These are phyloP conservation scores for Gaultheria prostrata DNA, from an alignment of 148 eudicot genomes.

Conservation along the genomic window DNA sequence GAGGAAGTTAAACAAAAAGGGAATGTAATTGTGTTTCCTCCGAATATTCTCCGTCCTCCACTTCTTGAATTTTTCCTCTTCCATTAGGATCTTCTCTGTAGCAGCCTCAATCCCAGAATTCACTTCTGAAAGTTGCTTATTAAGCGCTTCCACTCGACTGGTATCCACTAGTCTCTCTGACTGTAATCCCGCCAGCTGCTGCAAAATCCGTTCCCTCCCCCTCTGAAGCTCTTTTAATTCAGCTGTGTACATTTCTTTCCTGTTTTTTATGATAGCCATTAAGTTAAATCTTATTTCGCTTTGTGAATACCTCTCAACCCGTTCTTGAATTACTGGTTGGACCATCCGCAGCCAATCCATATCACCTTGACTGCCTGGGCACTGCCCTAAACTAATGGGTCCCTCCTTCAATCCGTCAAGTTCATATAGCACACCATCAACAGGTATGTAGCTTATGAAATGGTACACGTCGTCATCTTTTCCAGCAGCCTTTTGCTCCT, in stretches of 20 bases:
- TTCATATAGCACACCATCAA: conserved; percentile 90
- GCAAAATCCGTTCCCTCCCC: conserved; percentile 74
- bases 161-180: conserved; percentile 57
- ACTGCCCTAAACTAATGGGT: conserved; percentile 93
- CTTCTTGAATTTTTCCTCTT: conserved; percentile 96
- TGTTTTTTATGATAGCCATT: conserved; percentile 82
- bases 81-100: conserved; percentile 88
- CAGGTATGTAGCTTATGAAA: conserved; percentile 90
- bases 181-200: conserved; percentile 68
- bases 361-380: conserved; percentile 77
- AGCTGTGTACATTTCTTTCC: conserved; percentile 82
- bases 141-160: conserved; percentile 55
- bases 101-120: conserved; percentile 89
- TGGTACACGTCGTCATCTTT: conserved; percentile 98
- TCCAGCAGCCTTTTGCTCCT: conserved; percentile 85
- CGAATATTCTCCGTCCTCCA: conserved; percentile 94
- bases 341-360: conserved; percentile 73
- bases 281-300: conserved; percentile 91
- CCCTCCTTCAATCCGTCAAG: conserved; percentile 96
- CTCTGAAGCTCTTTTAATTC: conserved; percentile 91
- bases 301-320: conserved; percentile 82
- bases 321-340: conserved; percentile 88
- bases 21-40: conserved; percentile 91
- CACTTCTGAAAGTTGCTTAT: conserved; percentile 66
- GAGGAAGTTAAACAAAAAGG: conserved; percentile 87